Conservation (phyloP, 2,329 filamentous ascomycete genomes). For the Aspergillus quadrilineatus region DNA sequence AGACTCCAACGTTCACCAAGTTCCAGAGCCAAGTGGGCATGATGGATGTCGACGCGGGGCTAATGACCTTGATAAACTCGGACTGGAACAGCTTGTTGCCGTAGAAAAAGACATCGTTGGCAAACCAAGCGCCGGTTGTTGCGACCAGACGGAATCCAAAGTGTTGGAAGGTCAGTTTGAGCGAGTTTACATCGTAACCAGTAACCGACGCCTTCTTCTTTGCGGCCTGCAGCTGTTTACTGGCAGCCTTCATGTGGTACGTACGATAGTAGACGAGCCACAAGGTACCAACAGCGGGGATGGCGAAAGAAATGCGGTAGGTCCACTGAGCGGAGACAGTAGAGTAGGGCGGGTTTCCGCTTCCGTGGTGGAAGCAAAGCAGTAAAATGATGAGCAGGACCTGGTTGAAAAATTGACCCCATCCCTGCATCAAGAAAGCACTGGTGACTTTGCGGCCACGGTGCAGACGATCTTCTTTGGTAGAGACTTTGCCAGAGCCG, state of each 20-base stretch:
- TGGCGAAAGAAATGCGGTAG: constrained; percentile 87
- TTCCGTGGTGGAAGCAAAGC: constrained; percentile 81
- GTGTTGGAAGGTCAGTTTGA: constrained; percentile 73
- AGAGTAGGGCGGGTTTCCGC: constrained; percentile 74
- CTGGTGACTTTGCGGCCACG: constrained; percentile 93
- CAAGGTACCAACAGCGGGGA: constrained; percentile 84
- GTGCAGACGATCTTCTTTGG: constrained; percentile 88
- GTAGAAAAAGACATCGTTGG: constrained; percentile 98
- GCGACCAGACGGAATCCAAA: constrained; percentile 85
- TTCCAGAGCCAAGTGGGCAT: constrained; percentile 92
- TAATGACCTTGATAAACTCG: constrained; percentile 83
- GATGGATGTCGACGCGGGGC: constrained; percentile 66
- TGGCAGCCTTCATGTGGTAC: constrained; percentile 89
- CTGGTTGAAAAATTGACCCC: constrained; percentile 96
- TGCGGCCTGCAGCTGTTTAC: constrained; percentile 74
- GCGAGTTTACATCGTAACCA: constrained; percentile 84
- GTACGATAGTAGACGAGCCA: constrained; percentile 96
- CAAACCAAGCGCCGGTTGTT: constrained; percentile 87
- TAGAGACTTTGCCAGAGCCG: constrained; percentile 82
- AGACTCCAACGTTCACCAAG: constrained; percentile 84
- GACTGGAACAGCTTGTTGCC: constrained; percentile 97
- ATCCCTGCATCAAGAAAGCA: constrained; percentile 97
- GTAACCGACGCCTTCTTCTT: constrained; percentile 88
- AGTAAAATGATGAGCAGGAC: constrained; percentile 81
- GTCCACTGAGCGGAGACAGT: constrained; percentile 78